Conservation (phyloP, 2,329 filamentous ascomycete species). For the Hymenoscyphus fraxineus region DNA sequence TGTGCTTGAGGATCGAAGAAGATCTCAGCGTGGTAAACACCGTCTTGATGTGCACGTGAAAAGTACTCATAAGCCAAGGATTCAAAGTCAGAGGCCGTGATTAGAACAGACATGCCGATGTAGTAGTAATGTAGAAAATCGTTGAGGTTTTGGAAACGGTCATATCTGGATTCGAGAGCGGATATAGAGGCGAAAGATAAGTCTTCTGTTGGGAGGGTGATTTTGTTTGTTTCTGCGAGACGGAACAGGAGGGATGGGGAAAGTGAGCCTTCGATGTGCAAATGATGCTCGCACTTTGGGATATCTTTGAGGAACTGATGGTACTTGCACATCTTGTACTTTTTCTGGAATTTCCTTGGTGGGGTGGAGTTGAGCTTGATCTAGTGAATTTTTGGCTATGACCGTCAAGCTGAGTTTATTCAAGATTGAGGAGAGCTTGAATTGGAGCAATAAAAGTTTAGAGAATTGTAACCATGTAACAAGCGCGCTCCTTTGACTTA, state of each 20-base stretch:
- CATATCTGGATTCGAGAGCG: constrained; percentile 60
- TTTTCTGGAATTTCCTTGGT: not conserved
- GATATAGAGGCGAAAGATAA: constrained; percentile 59
- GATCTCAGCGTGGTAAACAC: constrained; percentile 69
- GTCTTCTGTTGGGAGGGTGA: constrained; percentile 58
- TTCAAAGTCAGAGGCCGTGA: constrained; percentile 65
- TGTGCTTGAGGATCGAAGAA: constrained; percentile 83
- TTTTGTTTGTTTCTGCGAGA: constrained; percentile 63
- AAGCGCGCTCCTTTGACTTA: not conserved
- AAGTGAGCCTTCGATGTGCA: constrained; percentile 75
- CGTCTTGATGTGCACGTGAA: constrained; percentile 56
- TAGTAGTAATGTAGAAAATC: constrained; percentile 80
- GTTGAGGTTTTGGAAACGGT: constrained; percentile 64
- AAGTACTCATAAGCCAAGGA: constrained; percentile 71
- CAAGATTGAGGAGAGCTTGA: not conserved
- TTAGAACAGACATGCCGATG: constrained; percentile 67
- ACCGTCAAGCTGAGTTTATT: not conserved
- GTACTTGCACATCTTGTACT: constrained; percentile 27
- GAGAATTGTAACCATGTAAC: not conserved
- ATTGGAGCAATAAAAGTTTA: not conserved
- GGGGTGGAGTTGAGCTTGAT: not conserved
- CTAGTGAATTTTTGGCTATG: not conserved
- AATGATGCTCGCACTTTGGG: constrained; percentile 79
- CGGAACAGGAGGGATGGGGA: constrained; percentile 66
- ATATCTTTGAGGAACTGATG: constrained; percentile 57